Evolutionary conservation across 768 basidiomycete species (phyloP).

Genomic region (Pholiota molesta): DNA sequence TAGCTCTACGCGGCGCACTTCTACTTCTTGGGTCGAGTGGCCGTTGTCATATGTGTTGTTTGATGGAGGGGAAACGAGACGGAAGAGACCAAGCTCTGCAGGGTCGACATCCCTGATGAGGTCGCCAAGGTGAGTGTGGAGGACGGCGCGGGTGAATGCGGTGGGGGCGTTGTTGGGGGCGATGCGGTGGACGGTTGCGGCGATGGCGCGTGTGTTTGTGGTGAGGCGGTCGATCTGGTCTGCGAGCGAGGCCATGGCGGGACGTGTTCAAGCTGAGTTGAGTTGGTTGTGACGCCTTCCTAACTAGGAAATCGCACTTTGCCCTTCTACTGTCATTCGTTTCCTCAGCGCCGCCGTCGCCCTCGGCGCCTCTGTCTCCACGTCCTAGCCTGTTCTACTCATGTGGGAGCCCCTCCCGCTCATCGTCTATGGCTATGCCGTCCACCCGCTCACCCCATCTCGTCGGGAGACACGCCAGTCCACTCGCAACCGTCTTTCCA

Average conservation of each 20-base stretch:
- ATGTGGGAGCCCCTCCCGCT: constrained; percentile 60
- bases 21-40: constrained; percentile 30
- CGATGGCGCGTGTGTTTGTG: constrained; percentile 53
- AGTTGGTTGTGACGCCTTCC: constrained; percentile 17
- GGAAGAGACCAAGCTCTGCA: constrained; percentile 80
- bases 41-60: constrained; percentile 29
- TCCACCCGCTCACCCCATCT: constrained; percentile 79
- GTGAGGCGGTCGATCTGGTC: constrained; percentile 73
- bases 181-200: constrained; percentile 40
- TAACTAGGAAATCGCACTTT: constrained; percentile 17
- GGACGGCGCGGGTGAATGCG: constrained; percentile 61
- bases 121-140: constrained; percentile 65
- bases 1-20: constrained; percentile 68
- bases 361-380: constrained; percentile 18
- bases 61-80: constrained; percentile 42
- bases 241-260: constrained; percentile 54
- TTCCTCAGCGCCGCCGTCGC: not conserved
- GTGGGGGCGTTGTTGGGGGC: constrained; percentile 27
- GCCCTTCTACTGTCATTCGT: constrained; percentile 6
- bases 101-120: constrained; percentile 81
- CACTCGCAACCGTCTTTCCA: constrained; percentile 57
- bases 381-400: constrained; percentile 12
- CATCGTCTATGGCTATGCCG: constrained; percentile 90
- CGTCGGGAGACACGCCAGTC: constrained; percentile 72
- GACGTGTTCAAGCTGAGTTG: constrained; percentile 9